Evolutionary conservation across 2,329 filamentous ascomycete genomes (phyloP).

Genomic region (Colletotrichum sp.): DNA sequence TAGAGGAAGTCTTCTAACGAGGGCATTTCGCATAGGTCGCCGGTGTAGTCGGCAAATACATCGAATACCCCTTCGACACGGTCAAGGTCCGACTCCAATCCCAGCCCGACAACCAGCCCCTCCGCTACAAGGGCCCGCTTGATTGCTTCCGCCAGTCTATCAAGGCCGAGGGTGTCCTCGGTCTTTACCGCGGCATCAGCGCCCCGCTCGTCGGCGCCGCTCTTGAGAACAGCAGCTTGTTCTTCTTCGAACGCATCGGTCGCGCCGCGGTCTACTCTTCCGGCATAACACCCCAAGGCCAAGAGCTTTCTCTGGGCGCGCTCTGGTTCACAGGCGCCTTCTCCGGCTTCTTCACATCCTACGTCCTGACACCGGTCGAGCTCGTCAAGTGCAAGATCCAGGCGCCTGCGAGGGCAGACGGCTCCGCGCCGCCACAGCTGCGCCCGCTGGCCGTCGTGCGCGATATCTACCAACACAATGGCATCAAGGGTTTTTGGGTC

Average conservation of each 20-base stretch:
- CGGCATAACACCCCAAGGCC: slow-evolving; percentile 53
- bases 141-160: slow-evolving; percentile 94
- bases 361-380: slow-evolving; percentile 93
- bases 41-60: slow-evolving; percentile 90
- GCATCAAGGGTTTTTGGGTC: slow-evolving; percentile 89
- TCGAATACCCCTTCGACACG: slow-evolving; percentile 98
- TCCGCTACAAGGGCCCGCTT: slow-evolving; percentile 83
- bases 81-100: slow-evolving; percentile 97
- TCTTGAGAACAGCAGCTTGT: slow-evolving; percentile 88
- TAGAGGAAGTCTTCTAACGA: not conserved
- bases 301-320: slow-evolving; percentile 74
- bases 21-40: slow-evolving; percentile 62
- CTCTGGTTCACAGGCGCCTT: slow-evolving; percentile 84
- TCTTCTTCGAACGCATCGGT: slow-evolving; percentile 86
- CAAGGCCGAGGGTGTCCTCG: slow-evolving; percentile 76
- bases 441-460: slow-evolving; percentile 75
- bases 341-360: slow-evolving; percentile 86
- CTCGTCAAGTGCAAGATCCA: slow-evolving; percentile 99
- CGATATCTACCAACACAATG: slow-evolving; percentile 82
- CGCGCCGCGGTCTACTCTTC: slow-evolving; percentile 66
- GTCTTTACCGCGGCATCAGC: slow-evolving; percentile 90
- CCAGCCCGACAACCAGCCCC: slow-evolving; percentile 84
- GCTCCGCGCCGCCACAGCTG: slow-evolving; percentile 52
- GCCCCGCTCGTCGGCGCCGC: slow-evolving; percentile 91
- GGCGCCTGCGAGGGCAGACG: slow-evolving; percentile 61